Evolutionary conservation across 495 filamentous ascomycete genomes (phyloP).

Genomic region (Glonium stellatum): DNA sequence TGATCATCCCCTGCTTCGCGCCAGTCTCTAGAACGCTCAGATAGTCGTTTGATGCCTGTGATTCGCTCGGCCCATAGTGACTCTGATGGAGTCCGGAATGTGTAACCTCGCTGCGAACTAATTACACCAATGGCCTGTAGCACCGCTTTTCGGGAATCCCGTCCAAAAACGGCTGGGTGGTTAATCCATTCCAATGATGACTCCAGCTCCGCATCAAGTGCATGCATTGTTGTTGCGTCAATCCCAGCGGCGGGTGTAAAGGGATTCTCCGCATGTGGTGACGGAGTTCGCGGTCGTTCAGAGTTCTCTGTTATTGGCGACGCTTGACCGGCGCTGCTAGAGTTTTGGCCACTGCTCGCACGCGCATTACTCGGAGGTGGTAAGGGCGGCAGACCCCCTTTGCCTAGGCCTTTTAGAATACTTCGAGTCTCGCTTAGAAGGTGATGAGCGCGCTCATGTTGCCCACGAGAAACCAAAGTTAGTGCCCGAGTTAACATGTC

Average conservation of each 20-base stretch:
- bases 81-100: conserved; percentile 82
- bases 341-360: conserved; percentile 33
- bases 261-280: conserved; percentile 47
- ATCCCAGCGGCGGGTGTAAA: conserved; percentile 66
- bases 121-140: conserved; percentile 95
- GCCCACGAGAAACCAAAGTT: conserved; percentile 81
- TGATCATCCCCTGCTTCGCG: conserved; percentile 76
- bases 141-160: conserved; percentile 94
- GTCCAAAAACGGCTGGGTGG: conserved; percentile 88
- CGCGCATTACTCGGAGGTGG: conserved; percentile 44
- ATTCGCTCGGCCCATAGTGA: conserved; percentile 78
- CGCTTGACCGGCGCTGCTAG: conserved; percentile 18
- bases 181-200: conserved; percentile 97
- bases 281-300: conserved; percentile 36
- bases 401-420: conserved; percentile 92
- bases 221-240: conserved; percentile 68
- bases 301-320: conserved; percentile 23
- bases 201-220: conserved; percentile 86
- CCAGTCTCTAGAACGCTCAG: conserved; percentile 77
- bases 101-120: conserved; percentile 87
- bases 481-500: conserved; percentile 95
- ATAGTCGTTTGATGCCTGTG: conserved; percentile 65
- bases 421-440: conserved; percentile 86
- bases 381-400: conserved; percentile 90
- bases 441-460: conserved; percentile 89